Percentiles rank a stretch among this genome's conserved stretches.
These are phyloP conservation scores for Saksenaea oblongispora DNA, from an alignment of 371 early-diverging fungal genomes.

Conservation along the genomic window DNA sequence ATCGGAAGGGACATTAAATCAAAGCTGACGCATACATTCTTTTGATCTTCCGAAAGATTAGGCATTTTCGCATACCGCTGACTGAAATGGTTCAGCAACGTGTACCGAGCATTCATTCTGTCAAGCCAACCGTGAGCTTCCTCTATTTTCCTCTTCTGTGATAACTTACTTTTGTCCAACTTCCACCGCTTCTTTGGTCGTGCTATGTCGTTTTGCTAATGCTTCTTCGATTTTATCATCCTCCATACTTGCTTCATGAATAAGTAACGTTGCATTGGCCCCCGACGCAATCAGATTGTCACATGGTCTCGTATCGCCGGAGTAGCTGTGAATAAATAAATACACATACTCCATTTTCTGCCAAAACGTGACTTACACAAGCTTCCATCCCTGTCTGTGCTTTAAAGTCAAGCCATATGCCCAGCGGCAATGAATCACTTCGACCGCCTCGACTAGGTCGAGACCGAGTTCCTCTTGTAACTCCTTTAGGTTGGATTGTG, in stretches of 20 bases:
- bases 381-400: conserved; percentile 66
- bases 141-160: not conserved
- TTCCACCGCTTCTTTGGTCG: conserved; percentile 86
- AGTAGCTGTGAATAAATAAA: conserved; percentile 57
- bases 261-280: conserved; percentile 71
- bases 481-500: conserved; percentile 12
- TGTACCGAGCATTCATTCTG: conserved; percentile 78
- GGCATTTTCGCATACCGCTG: conserved; percentile 93
- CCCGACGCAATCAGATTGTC: conserved; percentile 74
- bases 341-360: not conserved
- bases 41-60: conserved; percentile 47
- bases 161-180: conserved; percentile 66
- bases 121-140: not conserved
- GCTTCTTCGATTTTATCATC: conserved; percentile 86
- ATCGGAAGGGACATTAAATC: conserved; percentile 78
- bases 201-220: conserved; percentile 85
- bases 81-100: conserved; percentile 97
- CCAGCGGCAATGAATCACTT: conserved; percentile 81
- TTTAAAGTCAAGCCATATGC: conserved; percentile 78
- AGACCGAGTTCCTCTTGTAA: conserved; percentile 55
- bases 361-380: conserved; percentile 48
- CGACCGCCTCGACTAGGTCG: conserved; percentile 57
- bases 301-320: conserved; percentile 98
- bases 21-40: conserved; percentile 75
- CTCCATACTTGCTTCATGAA: conserved; percentile 98